Conservation (phyloP, 345 rosid genomes). For the Reutealis trisperma region DNA sequence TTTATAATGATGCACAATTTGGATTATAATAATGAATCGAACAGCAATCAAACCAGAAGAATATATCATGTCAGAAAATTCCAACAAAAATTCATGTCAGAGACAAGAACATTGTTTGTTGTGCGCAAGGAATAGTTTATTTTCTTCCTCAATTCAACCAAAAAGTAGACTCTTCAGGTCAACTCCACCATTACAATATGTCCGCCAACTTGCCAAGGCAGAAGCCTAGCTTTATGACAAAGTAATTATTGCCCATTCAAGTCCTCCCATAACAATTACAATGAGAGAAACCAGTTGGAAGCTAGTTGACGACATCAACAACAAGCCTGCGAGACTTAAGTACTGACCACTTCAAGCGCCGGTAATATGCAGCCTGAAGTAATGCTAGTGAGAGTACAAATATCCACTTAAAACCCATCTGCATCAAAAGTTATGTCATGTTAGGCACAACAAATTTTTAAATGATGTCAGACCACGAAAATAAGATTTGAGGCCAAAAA, state of each 20-base stretch:
- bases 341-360: slow-evolving; percentile 93
- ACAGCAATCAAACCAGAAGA: neutral
- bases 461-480: neutral
- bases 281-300: slow-evolving; percentile 11
- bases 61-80: slow-evolving; percentile 10
- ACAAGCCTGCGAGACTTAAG: slow-evolving; percentile 88
- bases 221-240: slow-evolving; percentile 29
- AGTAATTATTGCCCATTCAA: slow-evolving; percentile 37
- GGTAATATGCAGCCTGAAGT: slow-evolving; percentile 90
- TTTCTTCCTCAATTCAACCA: slow-evolving; percentile 34
- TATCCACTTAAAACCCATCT: slow-evolving; percentile 99
- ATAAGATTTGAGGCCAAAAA: neutral
- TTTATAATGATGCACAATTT: neutral
- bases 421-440: slow-evolving; percentile 25
- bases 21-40: neutral
- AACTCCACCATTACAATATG: slow-evolving; percentile 32
- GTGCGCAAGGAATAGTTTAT: slow-evolving; percentile 37
- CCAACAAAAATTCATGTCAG: slow-evolving; percentile 21
- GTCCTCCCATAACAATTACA: slow-evolving; percentile 14
- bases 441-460: neutral
- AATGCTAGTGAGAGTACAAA: slow-evolving; percentile 85
- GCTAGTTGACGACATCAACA: slow-evolving; percentile 86
- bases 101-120: neutral
- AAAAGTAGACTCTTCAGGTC: slow-evolving; percentile 24
- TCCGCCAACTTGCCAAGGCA: slow-evolving; percentile 29